A percentile compares a stretch with the other conserved stretches of the same genome.
These are phyloP conservation scores for Jackrogersella minutella DNA, from an alignment of 495 filamentous ascomycete genomes.

Conservation along the genomic window DNA sequence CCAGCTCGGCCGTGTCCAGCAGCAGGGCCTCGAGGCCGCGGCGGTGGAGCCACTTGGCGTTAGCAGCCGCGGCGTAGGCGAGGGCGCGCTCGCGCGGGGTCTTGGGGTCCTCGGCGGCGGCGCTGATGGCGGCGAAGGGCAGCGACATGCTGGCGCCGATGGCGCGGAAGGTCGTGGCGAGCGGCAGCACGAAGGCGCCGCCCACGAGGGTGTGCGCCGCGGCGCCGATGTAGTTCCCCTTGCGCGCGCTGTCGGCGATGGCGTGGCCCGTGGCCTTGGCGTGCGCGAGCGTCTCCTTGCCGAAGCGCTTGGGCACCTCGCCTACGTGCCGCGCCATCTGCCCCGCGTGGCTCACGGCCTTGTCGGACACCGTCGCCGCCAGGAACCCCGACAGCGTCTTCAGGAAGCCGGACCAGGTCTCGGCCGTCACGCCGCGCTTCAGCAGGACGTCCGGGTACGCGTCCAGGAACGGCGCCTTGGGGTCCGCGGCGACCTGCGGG, in stretches of 20 bases:
- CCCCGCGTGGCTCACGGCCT: slow-evolving; percentile 44
- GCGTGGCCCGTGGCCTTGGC: slow-evolving; percentile 28
- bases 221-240: slow-evolving; percentile 39
- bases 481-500: slow-evolving; percentile 37
- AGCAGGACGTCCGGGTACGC: slow-evolving; percentile 39
- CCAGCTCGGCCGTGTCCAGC: slow-evolving; percentile 39
- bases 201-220: slow-evolving; percentile 30
- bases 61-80: slow-evolving; percentile 42
- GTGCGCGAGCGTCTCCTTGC: slow-evolving; percentile 38
- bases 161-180: slow-evolving; percentile 34
- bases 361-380: slow-evolving; percentile 44
- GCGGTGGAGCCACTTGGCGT: slow-evolving; percentile 39
- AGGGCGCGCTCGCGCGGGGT: slow-evolving; percentile 43
- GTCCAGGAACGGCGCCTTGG: slow-evolving; percentile 39
- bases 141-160: slow-evolving; percentile 36
- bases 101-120: slow-evolving; percentile 34
- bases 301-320: slow-evolving; percentile 39
- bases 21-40: slow-evolving; percentile 36
- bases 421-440: slow-evolving; percentile 36
- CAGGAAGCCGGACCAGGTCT: slow-evolving; percentile 42
- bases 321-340: slow-evolving; percentile 40
- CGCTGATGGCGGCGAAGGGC: slow-evolving; percentile 32
- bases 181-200: slow-evolving; percentile 37
- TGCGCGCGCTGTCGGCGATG: slow-evolving; percentile 36
- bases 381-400: slow-evolving; percentile 46